A percentile compares a stretch with the other conserved stretches of the same genome.
Conservation (phyloP, 2,329 filamentous ascomycete species). For the Hawksworthiomyces lignivorus region DNA sequence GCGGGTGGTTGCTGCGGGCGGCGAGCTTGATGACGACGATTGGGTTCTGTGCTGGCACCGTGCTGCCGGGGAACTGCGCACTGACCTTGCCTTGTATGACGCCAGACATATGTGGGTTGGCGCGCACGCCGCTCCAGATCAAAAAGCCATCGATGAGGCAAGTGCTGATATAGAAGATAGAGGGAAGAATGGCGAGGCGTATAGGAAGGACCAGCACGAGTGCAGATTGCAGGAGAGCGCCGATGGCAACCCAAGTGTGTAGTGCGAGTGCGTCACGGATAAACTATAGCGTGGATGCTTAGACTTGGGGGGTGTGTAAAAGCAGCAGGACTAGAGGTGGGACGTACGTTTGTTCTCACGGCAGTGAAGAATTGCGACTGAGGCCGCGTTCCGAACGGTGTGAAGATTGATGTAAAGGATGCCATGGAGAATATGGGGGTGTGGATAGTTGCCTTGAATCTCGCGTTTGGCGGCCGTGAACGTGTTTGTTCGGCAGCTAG, state of each 20-base stretch:
- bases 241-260: not conserved
- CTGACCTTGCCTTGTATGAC: not conserved
- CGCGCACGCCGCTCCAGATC: not conserved
- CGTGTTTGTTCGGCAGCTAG: too few species aligned
- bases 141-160: not conserved
- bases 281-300: not conserved
- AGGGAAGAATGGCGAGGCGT: not conserved
- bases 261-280: not conserved
- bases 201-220: not conserved
- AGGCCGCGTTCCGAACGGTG: not conserved
- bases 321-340: not conserved
- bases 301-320: too few species aligned
- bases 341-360: not conserved
- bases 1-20: constrained; percentile 1
- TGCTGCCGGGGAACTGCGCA: not conserved
- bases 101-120: not conserved
- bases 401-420: not conserved
- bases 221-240: not conserved
- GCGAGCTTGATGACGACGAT: not conserved
- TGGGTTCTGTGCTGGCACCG: not conserved
- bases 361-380: not conserved
- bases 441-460: too few species aligned
- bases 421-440: not conserved
- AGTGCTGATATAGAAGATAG: not conserved
- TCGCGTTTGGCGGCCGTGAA: too few species aligned